These are phyloP conservation scores for Benincasa hispida DNA, from an alignment of 306 rosid species.

Conservation along the genomic window DNA sequence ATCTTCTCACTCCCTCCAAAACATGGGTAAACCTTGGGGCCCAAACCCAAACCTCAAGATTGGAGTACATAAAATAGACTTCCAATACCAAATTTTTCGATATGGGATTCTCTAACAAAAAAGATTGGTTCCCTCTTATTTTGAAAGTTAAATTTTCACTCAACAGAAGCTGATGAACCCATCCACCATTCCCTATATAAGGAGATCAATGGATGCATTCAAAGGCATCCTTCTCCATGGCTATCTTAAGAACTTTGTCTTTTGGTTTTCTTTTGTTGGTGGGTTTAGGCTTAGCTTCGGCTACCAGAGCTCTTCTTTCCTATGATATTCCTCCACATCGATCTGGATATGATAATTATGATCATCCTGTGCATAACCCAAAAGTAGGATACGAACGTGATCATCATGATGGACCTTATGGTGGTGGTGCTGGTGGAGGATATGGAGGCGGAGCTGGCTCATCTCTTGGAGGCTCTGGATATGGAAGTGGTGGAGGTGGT, in stretches of 20 bases:
- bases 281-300: slow-evolving; percentile 45
- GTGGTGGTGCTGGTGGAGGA: slow-evolving; percentile 13
- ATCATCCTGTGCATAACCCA: background rate
- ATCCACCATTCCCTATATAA: slow-evolving; percentile 33
- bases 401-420: background rate
- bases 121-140: too few relatives aligned
- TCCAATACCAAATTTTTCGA: too few relatives aligned
- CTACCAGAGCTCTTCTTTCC: slow-evolving; percentile 38
- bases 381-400: background rate
- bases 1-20: too few relatives aligned
- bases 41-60: too few relatives aligned
- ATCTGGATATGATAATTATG: background rate
- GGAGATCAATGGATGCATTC: slow-evolving; percentile 12
- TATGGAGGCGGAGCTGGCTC: slow-evolving; percentile 17
- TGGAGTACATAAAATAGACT: too few relatives aligned
- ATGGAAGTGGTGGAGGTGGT: slow-evolving; percentile 16
- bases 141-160: too few relatives aligned
- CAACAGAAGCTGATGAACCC: slow-evolving; percentile 14
- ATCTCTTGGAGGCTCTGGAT: slow-evolving; percentile 27
- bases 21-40: too few relatives aligned
- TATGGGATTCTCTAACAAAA: too few relatives aligned
- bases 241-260: slow-evolving; percentile 18
- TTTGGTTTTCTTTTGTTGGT: slow-evolving; percentile 31
- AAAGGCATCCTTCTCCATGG: slow-evolving; percentile 30
- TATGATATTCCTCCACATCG: slow-evolving; percentile 11